Evolutionary conservation across 441 rosid species (phyloP).

Genomic region (Aleurites moluccanus): DNA sequence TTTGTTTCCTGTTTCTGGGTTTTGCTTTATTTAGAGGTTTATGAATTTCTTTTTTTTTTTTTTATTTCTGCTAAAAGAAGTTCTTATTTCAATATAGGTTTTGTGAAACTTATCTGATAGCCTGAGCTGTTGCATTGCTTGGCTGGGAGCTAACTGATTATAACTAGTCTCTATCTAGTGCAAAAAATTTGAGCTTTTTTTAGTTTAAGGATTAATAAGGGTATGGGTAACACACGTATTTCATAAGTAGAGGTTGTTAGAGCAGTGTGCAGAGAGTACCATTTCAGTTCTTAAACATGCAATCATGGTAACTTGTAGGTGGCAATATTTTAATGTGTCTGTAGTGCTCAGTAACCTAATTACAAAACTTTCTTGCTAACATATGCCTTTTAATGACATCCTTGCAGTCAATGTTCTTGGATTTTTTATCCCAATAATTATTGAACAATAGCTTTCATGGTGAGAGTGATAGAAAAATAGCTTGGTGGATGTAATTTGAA

Average conservation of each 20-base stretch:
- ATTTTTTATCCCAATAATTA: neutral
- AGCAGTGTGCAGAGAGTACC: neutral
- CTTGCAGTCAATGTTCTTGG: neutral
- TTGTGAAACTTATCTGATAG: slow-evolving; percentile 2
- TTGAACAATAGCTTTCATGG: neutral
- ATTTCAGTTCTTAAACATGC: neutral
- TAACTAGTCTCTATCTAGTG: neutral
- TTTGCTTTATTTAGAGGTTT: neutral
- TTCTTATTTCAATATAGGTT: slow-evolving; percentile 19
- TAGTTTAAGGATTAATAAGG: neutral
- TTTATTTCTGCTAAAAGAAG: slow-evolving; percentile 4
- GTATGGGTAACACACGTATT: no score
- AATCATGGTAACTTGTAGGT: neutral
- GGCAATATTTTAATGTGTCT: neutral
- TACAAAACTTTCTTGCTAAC: neutral
- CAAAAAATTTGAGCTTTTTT: neutral
- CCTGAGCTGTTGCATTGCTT: slow-evolving; percentile 14
- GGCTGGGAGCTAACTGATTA: slow-evolving; percentile 28
- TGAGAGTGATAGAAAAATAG: neutral
- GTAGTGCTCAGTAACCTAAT: neutral
- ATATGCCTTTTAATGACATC: neutral
- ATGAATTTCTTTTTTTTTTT: no score
- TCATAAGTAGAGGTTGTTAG: neutral
- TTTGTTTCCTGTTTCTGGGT: neutral
- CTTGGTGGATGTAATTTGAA: neutral